These are phyloP conservation scores for Globisporangium sylvaticum DNA, from an alignment of 352 stramenopile species.

Conservation along the genomic window DNA sequence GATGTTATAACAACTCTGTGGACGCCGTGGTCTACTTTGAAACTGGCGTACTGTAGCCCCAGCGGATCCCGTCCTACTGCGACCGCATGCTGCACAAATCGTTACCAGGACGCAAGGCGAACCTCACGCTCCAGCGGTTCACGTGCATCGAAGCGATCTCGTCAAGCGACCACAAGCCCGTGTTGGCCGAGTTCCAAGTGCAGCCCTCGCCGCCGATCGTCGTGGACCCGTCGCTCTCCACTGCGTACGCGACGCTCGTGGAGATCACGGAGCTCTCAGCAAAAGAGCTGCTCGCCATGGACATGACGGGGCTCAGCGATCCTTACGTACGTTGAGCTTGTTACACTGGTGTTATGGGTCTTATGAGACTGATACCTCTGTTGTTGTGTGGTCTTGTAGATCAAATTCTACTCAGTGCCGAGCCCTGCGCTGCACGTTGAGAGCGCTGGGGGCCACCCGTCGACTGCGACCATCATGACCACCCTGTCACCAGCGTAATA, in stretches of 20 bases:
- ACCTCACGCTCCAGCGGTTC: slow-evolving; percentile 60
- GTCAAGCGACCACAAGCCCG: slow-evolving; percentile 85
- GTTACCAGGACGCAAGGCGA: slow-evolving; percentile 42
- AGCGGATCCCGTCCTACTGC: slow-evolving; percentile 82
- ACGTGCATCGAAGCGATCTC: slow-evolving; percentile 54
- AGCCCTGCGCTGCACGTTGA: slow-evolving; percentile 52
- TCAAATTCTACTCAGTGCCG: slow-evolving; percentile 74
- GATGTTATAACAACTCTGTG: no score
- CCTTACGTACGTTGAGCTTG: slow-evolving; percentile 48
- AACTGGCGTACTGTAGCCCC: slow-evolving; percentile 24
- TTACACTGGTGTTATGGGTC: not conserved
- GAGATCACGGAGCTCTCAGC: slow-evolving; percentile 59
- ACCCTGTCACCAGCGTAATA: slow-evolving; percentile 59
- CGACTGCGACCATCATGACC: slow-evolving; percentile 57
- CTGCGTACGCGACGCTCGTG: slow-evolving; percentile 38
- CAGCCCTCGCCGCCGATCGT: slow-evolving; percentile 23
- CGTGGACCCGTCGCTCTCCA: slow-evolving; percentile 17
- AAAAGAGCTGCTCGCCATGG: slow-evolving; percentile 62
- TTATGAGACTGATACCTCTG: slow-evolving; percentile 7
- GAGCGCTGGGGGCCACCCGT: slow-evolving; percentile 38
- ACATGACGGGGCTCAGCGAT: slow-evolving; percentile 74
- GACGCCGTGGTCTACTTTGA: not conserved
- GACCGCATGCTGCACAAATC: slow-evolving; percentile 84
- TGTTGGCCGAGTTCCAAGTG: slow-evolving; percentile 59
- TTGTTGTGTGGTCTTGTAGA: slow-evolving; percentile 16